phyloP scores from a whole-genome alignment of 1,139 yeast genomes.

The Ashbya aceris region DNA sequence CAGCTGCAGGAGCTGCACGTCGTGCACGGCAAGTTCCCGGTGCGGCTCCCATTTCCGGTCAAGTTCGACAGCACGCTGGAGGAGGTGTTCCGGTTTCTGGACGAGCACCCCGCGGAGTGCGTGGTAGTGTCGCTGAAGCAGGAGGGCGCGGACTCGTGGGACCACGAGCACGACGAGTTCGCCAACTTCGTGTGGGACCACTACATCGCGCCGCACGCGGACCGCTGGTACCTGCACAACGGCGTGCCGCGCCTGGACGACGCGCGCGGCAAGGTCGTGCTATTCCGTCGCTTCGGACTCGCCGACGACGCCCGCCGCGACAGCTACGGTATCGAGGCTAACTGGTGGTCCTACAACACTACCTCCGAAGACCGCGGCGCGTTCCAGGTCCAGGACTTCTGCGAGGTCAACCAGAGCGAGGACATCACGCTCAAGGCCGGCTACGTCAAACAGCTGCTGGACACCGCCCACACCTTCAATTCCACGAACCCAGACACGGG shows the following conservation, averaged over 20 bases:
- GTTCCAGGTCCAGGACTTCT: constrained; percentile 65
- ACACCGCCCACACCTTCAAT: constrained; percentile 46
- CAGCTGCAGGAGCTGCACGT: constrained; percentile 52
- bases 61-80: constrained; percentile 40
- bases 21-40: constrained; percentile 72
- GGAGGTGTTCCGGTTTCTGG: constrained; percentile 53
- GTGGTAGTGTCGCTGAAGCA: constrained; percentile 65
- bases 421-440: constrained; percentile 52
- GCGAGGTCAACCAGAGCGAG: constrained; percentile 47
- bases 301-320: constrained; percentile 33
- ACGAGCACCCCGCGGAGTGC: constrained; percentile 45
- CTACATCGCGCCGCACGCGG: constrained; percentile 36
- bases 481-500: constrained; percentile 36
- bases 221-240: constrained; percentile 53
- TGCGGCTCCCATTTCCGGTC: constrained; percentile 50
- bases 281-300: constrained; percentile 66
- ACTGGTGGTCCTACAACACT: constrained; percentile 60
- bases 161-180: constrained; percentile 55
- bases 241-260: constrained; percentile 52
- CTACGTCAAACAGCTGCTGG: constrained; percentile 49
- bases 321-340: constrained; percentile 59
- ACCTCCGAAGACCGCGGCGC: constrained; percentile 55
- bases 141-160: constrained; percentile 64
- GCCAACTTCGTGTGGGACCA: constrained; percentile 54
- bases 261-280: constrained; percentile 54